Evolutionary conservation across 352 stramenopile genomes (phyloP), one percentile per base, ranked within the genome.

Genomic region (Pythium aquatile): DNA sequence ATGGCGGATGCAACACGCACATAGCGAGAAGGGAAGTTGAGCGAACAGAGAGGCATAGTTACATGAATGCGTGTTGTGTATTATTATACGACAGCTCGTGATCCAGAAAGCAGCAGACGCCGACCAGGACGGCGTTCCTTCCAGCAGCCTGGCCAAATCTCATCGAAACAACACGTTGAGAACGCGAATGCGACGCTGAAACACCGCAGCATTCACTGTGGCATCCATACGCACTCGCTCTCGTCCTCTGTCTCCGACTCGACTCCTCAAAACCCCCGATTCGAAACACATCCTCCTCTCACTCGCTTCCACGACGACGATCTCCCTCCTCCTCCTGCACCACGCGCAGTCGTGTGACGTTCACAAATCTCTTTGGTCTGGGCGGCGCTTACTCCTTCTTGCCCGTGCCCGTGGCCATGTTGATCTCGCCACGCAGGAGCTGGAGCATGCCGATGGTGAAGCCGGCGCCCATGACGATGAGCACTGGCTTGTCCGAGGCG

Each of bases 311-410:
- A n/a, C 39, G 10, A 4, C n/a, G 40, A 17, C n/a, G 16, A n/a
- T 26, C 14, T 48, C 40, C 40, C 13, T 24, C 40, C 14, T 48
- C 16, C 14, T 48, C 16, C 40, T 48, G 40, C 16, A 42, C 11
- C 40, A 13, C 40, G 13, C 16, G 13, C 40, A 28, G 4, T 26
- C 40, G 40, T 48, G 40, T 26, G 40, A 17, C 40, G 24, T 26
- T 48, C 40, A 48, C 40, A 48, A 48, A 46, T 46, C 11, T 9
- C 9, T 13, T 46, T 20, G 35, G 35, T 7, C 7, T 4, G 35
- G 11, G 16, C 7, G 10, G 7, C 8, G 66, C 59, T 87, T 85
- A 89, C 28, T 90, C 76, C 66, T 88, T 88, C 78, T 92, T 92
- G 73, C 70, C 63, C 28, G 65, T 76, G 59, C 82, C 82, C 39